These are phyloP conservation scores for Paratrypanosoma confusum DNA, from an alignment of 208 protist genomes.

Conservation along the genomic window DNA sequence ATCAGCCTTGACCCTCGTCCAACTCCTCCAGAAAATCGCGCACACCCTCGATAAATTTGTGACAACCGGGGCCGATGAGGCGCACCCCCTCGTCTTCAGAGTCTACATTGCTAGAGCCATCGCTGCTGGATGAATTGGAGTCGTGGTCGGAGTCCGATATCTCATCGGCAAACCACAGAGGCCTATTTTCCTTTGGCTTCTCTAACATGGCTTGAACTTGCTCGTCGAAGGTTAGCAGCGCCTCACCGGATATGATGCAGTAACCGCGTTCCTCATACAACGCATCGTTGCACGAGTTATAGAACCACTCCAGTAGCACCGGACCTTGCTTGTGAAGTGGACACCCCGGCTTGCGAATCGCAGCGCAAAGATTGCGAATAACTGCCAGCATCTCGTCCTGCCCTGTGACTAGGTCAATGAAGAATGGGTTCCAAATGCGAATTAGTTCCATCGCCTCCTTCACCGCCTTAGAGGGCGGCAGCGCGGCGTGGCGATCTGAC, in stretches of 20 bases:
- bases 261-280: conserved; percentile 62
- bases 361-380: conserved; percentile 47
- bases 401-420: conserved; percentile 28
- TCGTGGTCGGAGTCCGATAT: conserved; percentile 12
- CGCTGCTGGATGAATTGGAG: conserved; percentile 2
- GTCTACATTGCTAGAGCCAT: not conserved
- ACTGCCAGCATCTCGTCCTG: conserved; percentile 57
- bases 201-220: conserved; percentile 15
- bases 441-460: conserved; percentile 26
- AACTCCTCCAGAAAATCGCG: conserved; percentile 36
- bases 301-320: conserved; percentile 52
- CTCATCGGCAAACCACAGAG: conserved; percentile 3
- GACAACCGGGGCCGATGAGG: conserved; percentile 37
- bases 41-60: conserved; percentile 50
- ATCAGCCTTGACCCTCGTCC: too few relatives aligned
- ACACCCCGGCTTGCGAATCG: conserved; percentile 28
- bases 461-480: conserved; percentile 3
- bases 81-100: conserved; percentile 31
- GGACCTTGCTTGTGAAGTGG: conserved; percentile 34
- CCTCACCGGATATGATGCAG: conserved; percentile 67
- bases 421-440: conserved; percentile 62
- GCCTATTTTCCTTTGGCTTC: conserved; percentile 21
- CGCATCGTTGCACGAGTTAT: conserved; percentile 57
- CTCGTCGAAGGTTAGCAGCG: conserved; percentile 52
- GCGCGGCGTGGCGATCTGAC: conserved; percentile 12